phyloP scores from a whole-genome alignment of 306 rosid species.

The Crotalaria pallida region DNA sequence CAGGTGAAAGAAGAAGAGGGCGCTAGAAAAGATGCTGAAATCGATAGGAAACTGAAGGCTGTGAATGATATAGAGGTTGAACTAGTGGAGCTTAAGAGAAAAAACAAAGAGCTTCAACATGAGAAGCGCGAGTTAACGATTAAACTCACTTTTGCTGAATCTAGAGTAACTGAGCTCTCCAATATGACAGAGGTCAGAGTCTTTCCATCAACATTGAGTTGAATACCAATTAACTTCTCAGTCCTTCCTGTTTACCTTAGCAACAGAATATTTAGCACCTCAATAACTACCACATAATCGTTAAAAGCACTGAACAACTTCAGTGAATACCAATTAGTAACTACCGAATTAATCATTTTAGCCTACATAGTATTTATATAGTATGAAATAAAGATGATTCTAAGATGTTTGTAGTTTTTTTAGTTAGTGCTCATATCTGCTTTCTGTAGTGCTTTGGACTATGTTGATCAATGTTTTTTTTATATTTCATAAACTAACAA shows the following conservation, averaged over 20 bases:
- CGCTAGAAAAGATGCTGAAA: constrained; percentile 63
- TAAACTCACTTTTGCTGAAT: constrained; percentile 69
- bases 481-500: not conserved
- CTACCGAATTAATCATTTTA: not conserved
- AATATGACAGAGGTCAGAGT: constrained; percentile 71
- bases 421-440: not conserved
- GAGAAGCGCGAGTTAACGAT: constrained; percentile 75
- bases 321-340: not conserved
- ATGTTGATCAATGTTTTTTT: not conserved
- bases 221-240: not conserved
- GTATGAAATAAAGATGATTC: not conserved
- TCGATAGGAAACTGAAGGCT: constrained; percentile 71
- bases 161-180: constrained; percentile 52
- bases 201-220: constrained; percentile 4
- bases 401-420: not conserved
- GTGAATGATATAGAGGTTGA: constrained; percentile 68
- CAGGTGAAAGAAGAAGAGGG: constrained; percentile 76
- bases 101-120: constrained; percentile 78
- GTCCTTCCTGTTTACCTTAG: not conserved
- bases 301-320: constrained; percentile 2
- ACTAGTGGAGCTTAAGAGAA: constrained; percentile 69
- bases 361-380: not conserved
- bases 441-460: not conserved
- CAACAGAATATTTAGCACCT: not conserved
- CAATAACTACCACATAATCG: not conserved